These are phyloP conservation scores for Exserohilum rostratum DNA, from an alignment of 2,329 filamentous ascomycete species.

Conservation along the genomic window DNA sequence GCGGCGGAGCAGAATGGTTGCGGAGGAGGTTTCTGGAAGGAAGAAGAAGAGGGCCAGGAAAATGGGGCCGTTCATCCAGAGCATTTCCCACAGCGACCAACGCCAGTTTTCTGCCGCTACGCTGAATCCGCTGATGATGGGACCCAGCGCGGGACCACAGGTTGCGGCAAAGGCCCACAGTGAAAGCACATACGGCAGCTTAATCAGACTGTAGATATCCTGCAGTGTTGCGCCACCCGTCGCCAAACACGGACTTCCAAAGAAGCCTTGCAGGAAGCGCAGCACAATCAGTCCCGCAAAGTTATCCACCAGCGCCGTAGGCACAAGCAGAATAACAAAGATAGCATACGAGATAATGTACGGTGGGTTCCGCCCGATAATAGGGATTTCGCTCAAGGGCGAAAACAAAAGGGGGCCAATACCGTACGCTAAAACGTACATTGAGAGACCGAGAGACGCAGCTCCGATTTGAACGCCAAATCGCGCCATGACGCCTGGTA, in stretches of 20 bases:
- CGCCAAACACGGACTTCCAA: conserved; percentile 47
- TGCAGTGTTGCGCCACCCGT: conserved; percentile 48
- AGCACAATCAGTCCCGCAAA: conserved; percentile 67
- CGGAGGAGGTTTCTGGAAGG: conserved; percentile 85
- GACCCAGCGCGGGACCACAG: conserved; percentile 68
- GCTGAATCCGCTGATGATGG: conserved; percentile 75
- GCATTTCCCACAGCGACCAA: conserved; percentile 86
- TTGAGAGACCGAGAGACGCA: conserved; percentile 63
- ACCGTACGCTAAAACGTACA: conserved; percentile 68
- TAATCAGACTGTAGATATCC: conserved; percentile 50
- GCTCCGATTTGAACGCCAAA: conserved; percentile 61
- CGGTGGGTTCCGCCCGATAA: conserved; percentile 69
- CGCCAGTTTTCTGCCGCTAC: conserved; percentile 75
- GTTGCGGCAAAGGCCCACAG: conserved; percentile 55
- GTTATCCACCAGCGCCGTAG: conserved; percentile 67
- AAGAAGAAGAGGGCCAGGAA: conserved; percentile 83
- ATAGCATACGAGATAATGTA: conserved; percentile 72
- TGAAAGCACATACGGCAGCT: conserved; percentile 53
- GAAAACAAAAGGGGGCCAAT: conserved; percentile 69
- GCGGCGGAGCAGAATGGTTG: conserved; percentile 73
- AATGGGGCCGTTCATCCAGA: conserved; percentile 74
- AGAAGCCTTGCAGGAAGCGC: conserved; percentile 50
- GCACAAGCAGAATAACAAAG: conserved; percentile 71
- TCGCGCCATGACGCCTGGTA: conserved; percentile 55
- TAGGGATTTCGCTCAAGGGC: conserved; percentile 69